Evolutionary conservation across 2,329 filamentous ascomycete genomes (phyloP).

Genomic region (Cladosporium oxysporum): DNA sequence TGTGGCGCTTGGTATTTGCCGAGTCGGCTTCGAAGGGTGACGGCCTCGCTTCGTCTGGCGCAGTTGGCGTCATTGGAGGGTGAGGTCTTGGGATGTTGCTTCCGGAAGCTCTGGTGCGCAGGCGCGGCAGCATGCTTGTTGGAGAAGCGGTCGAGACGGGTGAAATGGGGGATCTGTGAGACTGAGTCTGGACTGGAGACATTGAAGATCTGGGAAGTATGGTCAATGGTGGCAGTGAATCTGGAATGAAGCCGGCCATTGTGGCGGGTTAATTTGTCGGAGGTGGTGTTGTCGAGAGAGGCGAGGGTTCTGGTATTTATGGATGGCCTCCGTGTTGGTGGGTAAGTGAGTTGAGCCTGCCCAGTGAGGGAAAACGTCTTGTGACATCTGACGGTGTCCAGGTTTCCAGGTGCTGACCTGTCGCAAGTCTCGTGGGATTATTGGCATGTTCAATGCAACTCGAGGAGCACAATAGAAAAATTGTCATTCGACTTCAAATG

Average conservation of each 20-base stretch:
- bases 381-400: background rate
- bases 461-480: background rate
- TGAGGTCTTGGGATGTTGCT: background rate
- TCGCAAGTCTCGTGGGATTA: background rate
- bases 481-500: background rate
- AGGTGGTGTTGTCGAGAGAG: background rate
- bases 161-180: background rate
- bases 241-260: slow-evolving; percentile 16
- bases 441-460: background rate
- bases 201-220: background rate
- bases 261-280: background rate
- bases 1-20: background rate
- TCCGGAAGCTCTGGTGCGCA: background rate
- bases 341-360: background rate
- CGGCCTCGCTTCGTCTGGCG: background rate
- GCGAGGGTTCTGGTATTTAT: background rate
- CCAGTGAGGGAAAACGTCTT: background rate
- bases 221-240: background rate
- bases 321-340: background rate
- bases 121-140: background rate
- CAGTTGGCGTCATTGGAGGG: background rate
- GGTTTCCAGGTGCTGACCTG: background rate
- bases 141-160: background rate
- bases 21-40: background rate
- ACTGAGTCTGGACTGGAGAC: background rate